Base-by-base conservation (phyloP, 371 early-diverging fungal species). In the Mortierella sp. region DNA sequence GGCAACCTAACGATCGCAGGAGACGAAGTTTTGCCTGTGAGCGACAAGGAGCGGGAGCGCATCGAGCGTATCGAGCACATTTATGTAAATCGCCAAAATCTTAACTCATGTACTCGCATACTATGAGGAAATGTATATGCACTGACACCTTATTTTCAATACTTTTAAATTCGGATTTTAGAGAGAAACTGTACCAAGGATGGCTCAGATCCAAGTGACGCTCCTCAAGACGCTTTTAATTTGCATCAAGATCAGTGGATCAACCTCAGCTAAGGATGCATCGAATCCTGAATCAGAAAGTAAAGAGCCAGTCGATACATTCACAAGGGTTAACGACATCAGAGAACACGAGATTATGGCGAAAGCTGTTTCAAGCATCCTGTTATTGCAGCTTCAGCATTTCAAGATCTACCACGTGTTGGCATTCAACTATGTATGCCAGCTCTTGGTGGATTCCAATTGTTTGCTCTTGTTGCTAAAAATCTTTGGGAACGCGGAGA, bases 361-460 rank as follows among this genome's bases (percentile, higher is more conserved):
- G 9, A 92, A 93, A 68, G 89, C 93, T 8, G 91, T 94, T 0
- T 90, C 93, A 22, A 89, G 89, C 40, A 89, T 93, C 34, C 60
- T 96, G 23, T 49, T 93, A 7, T 66, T 92, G 3, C 70, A 95
- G 26, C 75, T 96, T 4, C 93, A 93, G 70, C 87, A 89, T 71
- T 85, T 89, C 60, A 95, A 94, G 72, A 76, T 88, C 10, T 89
- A 90, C 31, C 93, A 96, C 75, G 86, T 89, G 3, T 70, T 93
- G 29, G 92, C 91, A 66, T 93, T 91, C 80, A 94, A 95, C 74
- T 92, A 94, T 79, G 70, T 94, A 2, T 90, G 90, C 7, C 94
- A 93, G 68, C 84, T 93, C 0, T 80, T 96, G 54, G 89, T 94
- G 31, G 96, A 96, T 76, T 93, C 93, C 35, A 95, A 94, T 47